A percentile compares a stretch with the other conserved stretches of the same genome.
phyloP scores from a whole-genome alignment of 2,329 filamentous ascomycete genomes.

The Westerdykella sp. region DNA sequence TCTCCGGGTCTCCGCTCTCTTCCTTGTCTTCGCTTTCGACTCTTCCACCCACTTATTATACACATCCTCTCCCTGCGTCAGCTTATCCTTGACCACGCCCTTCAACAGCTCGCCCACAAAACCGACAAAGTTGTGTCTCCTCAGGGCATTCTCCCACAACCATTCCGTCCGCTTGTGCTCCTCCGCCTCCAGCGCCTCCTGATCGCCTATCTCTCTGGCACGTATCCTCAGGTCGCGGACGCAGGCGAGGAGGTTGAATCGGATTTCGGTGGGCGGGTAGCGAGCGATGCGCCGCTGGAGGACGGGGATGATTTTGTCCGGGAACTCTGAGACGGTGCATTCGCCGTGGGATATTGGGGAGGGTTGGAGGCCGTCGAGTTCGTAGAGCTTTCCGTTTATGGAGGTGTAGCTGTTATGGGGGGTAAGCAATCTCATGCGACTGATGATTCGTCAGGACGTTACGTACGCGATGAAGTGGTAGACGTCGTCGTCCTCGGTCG shows the following conservation, averaged over 20 bases:
- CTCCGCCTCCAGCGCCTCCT: constrained; percentile 70
- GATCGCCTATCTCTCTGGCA: constrained; percentile 76
- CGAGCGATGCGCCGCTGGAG: constrained; percentile 75
- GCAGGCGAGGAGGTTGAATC: constrained; percentile 94
- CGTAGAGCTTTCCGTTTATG: constrained; percentile 75
- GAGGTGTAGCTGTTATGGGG: constrained; percentile 57
- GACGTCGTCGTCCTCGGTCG: constrained; percentile 74
- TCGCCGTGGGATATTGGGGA: constrained; percentile 83
- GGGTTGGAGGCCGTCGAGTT: constrained; percentile 90
- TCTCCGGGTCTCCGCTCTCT: constrained; percentile 33
- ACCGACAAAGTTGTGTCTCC: constrained; percentile 92
- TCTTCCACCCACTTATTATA: constrained; percentile 71
- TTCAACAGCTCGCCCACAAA: constrained; percentile 89
- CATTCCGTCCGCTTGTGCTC: constrained; percentile 78
- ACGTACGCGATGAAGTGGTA: constrained; percentile 85
- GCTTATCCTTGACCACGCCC: constrained; percentile 70
- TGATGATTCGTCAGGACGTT: not conserved
- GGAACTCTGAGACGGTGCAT: constrained; percentile 66
- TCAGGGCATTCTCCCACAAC: constrained; percentile 90
- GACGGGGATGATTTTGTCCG: constrained; percentile 76
- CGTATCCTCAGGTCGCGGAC: constrained; percentile 72
- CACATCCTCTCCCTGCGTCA: constrained; percentile 57
- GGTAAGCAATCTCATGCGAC: not conserved
- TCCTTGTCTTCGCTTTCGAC: constrained; percentile 53
- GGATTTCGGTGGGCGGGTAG: constrained; percentile 81